phyloP scores from a whole-genome alignment of 2,329 filamentous ascomycete genomes.

The Ceratocystis cacaofunesta region DNA sequence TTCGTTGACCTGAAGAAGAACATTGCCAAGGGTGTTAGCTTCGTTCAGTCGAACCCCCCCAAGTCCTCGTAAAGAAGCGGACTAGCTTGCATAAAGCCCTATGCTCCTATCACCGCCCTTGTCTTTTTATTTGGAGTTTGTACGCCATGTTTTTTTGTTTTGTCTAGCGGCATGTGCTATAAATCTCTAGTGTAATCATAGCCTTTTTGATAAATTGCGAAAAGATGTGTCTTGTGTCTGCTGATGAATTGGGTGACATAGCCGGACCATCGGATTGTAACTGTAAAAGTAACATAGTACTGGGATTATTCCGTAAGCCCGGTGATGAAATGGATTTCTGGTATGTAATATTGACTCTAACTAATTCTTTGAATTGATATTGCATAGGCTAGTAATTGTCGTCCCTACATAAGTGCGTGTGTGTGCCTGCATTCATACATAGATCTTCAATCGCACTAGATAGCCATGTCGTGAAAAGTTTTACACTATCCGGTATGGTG shows the following conservation, averaged over 20 bases:
- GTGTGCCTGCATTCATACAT: no score
- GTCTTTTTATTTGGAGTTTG: conserved; percentile 11
- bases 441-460: neutral
- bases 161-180: neutral
- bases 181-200: conserved; percentile 17
- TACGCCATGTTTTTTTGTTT: conserved; percentile 10
- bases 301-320: no score
- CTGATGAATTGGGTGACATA: neutral
- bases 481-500: no score
- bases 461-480: neutral
- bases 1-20: conserved; percentile 80
- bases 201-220: conserved; percentile 8
- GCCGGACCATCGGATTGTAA: no score
- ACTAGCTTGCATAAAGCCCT: neutral
- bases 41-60: conserved; percentile 29
- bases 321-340: no score
- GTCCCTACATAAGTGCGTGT: no score
- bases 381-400: no score
- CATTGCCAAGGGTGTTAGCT: conserved; percentile 74
- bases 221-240: neutral
- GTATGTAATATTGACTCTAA: no score
- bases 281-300: no score
- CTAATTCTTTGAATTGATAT: no score
- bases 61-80: conserved; percentile 13
- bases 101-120: neutral